Base-by-base conservation (phyloP, 495 filamentous ascomycete genomes). In the Podospora conica region DNA sequence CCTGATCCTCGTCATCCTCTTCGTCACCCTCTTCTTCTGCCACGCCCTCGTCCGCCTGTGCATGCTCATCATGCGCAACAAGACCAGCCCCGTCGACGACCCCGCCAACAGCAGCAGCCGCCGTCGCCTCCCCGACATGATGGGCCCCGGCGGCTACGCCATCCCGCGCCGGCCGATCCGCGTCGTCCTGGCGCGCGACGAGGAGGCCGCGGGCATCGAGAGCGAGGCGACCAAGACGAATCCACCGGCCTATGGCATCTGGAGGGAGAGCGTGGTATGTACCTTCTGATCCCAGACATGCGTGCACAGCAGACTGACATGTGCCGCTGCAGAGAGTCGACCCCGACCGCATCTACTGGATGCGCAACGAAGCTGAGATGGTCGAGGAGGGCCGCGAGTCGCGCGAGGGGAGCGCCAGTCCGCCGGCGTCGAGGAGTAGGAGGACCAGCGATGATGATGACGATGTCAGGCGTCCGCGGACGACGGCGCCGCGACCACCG, bases 181-280 rank as follows among this genome's bases (percentile, higher is more conserved):
- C 31, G 85, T 90, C 5, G 79, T 84, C 12, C 75, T 89, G 28
- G 83, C 83, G 9, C 77, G 81, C n/a, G 87, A 89, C 68, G 87
- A 88, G 69, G 87, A 90, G 59, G 78, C 79, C 24, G 79, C 80
- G 22, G 79, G 84, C 54, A 81, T 83, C 63, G 74, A 83, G 69
- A 81, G 78, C 66, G 78, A 80, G 27, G 74, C 79, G 0, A 79
- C 82, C 53, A 87, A 87, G 73, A 65, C 82, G 29, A 88, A 90
- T 18, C 92, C 92, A 31, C 92, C 92, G 18, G 91, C 91, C n/a
- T 96, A 96, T 76, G 92, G 92, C 2, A 73, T 90, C 10, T 96
- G 91, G 92, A 80, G 90, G 65, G 84, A 86, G 74, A 91, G 88
- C 74, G 90, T 95, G 78, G 90, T 92, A 85, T 75, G 88, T 87